Percentiles rank a stretch among this genome's conserved stretches.
Conservation (phyloP, 164 flowering plant genomes). For the Berberis vulgaris region DNA sequence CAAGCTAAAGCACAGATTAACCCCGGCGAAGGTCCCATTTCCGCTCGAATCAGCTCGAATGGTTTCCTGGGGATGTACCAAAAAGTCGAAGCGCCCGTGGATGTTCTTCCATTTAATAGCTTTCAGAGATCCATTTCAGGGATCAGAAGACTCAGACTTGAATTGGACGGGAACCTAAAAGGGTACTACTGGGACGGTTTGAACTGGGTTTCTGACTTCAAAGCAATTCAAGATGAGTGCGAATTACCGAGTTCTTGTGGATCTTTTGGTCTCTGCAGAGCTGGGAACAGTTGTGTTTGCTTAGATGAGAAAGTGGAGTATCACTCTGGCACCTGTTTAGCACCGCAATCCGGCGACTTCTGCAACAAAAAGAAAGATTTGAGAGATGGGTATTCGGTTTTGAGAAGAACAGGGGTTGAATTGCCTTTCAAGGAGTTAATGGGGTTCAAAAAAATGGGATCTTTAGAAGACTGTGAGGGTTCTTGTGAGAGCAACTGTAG, state of each 20-base stretch:
- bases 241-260: conserved; percentile 80
- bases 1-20: conserved; percentile 57
- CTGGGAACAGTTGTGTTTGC: conserved; percentile 64
- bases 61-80: conserved; percentile 89
- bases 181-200: conserved; percentile 68
- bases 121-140: conserved; percentile 43
- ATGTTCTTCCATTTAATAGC: conserved; percentile 57
- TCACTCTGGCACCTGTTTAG: conserved; percentile 28
- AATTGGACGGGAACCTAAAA: conserved; percentile 76
- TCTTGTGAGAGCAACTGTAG: conserved; percentile 58
- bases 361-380: conserved; percentile 22
- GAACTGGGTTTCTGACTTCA: conserved; percentile 51
- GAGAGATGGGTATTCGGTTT: conserved; percentile 17
- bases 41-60: conserved; percentile 38
- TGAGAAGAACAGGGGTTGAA: conserved; percentile 60
- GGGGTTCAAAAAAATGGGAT: conserved; percentile 35
- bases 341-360: conserved; percentile 31
- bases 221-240: conserved; percentile 49
- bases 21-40: conserved; percentile 48
- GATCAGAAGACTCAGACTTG: conserved; percentile 46
- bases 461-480: conserved; percentile 47
- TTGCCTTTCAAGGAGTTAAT: conserved; percentile 67
- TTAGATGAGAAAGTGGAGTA: conserved; percentile 40
- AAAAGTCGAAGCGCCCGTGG: conserved; percentile 39
- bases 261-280: conserved; percentile 55